phyloP scores from a whole-genome alignment of 2,329 filamentous ascomycete species.

The Aspergillus fumigatiaffinis region DNA sequence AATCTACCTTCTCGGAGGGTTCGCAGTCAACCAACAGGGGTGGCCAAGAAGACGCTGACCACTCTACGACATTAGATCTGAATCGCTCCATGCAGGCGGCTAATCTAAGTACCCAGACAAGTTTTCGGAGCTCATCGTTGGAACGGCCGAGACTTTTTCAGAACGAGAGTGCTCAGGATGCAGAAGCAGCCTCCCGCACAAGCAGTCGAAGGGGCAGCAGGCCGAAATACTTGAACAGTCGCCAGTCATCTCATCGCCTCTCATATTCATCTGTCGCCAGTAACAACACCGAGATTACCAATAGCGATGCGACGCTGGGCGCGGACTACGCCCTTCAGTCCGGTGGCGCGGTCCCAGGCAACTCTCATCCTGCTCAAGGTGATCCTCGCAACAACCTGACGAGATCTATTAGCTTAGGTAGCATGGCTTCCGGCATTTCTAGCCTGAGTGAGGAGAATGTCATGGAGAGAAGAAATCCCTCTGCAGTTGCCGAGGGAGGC shows the following conservation, averaged over 20 bases:
- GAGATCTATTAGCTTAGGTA: conserved; percentile 80
- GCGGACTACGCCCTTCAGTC: conserved; percentile 80
- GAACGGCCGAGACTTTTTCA: conserved; percentile 22
- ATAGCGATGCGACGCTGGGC: conserved; percentile 69
- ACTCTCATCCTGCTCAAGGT: conserved; percentile 17
- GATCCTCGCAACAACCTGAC: conserved; percentile 51
- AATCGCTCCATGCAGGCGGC: conserved; percentile 25
- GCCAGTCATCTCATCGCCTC: conserved; percentile 56
- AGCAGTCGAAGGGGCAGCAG: conserved; percentile 39
- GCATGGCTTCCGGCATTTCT: conserved; percentile 73
- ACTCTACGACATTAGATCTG: conserved; percentile 17
- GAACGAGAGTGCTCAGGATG: conserved; percentile 24
- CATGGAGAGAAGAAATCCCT: conserved; percentile 41
- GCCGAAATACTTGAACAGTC: conserved; percentile 54
- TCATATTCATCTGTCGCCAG: conserved; percentile 55
- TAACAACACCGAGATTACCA: conserved; percentile 56
- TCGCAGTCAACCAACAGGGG: conserved; percentile 15
- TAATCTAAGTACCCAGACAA: conserved; percentile 22
- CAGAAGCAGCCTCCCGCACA: conserved; percentile 16
- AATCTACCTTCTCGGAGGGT: conserved; percentile 28
- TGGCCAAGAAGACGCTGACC: conserved; percentile 20
- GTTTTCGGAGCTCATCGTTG: conserved; percentile 27
- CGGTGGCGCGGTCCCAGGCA: conserved; percentile 64
- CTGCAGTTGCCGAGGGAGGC: conserved; percentile 42
- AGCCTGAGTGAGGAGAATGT: conserved; percentile 49